phyloP scores from a whole-genome alignment of 495 filamentous ascomycete species.

The Pseudotulostoma volvatum region DNA sequence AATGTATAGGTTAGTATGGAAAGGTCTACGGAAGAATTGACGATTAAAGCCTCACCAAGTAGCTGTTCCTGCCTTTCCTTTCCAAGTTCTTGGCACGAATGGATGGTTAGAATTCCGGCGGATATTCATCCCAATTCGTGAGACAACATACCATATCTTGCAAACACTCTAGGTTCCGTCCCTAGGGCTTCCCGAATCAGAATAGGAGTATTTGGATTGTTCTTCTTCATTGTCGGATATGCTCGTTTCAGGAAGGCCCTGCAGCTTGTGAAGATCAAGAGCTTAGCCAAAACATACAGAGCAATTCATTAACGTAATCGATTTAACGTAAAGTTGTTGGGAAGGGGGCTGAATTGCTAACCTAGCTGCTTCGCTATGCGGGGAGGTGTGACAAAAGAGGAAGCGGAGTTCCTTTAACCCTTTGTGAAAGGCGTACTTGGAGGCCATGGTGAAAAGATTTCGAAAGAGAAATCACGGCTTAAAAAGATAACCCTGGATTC shows the following conservation, averaged over 20 bases:
- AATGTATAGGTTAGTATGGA: too few species aligned
- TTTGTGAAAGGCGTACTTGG: slow-evolving; percentile 81
- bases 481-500: too few species aligned
- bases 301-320: slow-evolving; percentile 9
- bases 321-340: neutral
- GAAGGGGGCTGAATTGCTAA: slow-evolving; percentile 23
- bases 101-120: slow-evolving; percentile 4
- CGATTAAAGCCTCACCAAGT: slow-evolving; percentile 37
- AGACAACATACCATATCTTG: slow-evolving; percentile 64
- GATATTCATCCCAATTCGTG: neutral
- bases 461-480: too few species aligned
- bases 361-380: slow-evolving; percentile 76
- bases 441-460: slow-evolving; percentile 70
- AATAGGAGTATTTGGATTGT: slow-evolving; percentile 90
- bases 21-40: too few species aligned
- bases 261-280: neutral
- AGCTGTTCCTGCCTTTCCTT: slow-evolving; percentile 76
- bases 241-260: slow-evolving; percentile 82
- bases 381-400: slow-evolving; percentile 83
- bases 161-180: slow-evolving; percentile 70
- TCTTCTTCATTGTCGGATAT: slow-evolving; percentile 98
- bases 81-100: slow-evolving; percentile 47
- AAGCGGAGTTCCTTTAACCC: slow-evolving; percentile 90
- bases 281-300: neutral
- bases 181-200: slow-evolving; percentile 80